A percentile compares a stretch with the other conserved stretches of the same genome.
These are phyloP conservation scores for Aspergillus intermedius DNA, from an alignment of 2,329 filamentous ascomycete genomes.

Conservation along the genomic window DNA sequence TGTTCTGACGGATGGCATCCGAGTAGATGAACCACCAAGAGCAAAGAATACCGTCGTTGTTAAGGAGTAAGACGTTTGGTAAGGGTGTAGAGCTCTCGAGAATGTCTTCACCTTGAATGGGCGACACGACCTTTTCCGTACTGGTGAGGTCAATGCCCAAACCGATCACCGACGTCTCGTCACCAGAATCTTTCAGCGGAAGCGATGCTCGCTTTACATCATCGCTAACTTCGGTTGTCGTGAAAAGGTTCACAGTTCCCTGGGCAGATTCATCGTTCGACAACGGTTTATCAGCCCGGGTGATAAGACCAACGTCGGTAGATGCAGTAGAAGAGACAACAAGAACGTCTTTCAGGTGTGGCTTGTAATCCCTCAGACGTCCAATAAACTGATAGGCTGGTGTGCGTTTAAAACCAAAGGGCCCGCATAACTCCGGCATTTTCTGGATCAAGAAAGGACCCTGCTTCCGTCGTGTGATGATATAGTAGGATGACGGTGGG, in stretches of 20 bases:
- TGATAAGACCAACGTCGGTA: conserved; percentile 71
- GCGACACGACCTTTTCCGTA: conserved; percentile 69
- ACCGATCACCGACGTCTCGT: conserved; percentile 73
- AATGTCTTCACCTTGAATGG: conserved; percentile 71
- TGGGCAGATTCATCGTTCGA: conserved; percentile 54
- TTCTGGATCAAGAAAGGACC: conserved; percentile 65
- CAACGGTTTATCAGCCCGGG: conserved; percentile 63
- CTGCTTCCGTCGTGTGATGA: conserved; percentile 63
- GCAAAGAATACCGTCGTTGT: conserved; percentile 77
- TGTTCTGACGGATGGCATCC: conserved; percentile 70
- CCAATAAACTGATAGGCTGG: conserved; percentile 72
- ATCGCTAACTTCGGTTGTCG: conserved; percentile 52
- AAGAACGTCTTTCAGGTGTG: conserved; percentile 71
- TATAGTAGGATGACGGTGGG: conserved; percentile 66
- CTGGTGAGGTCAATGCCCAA: conserved; percentile 76
- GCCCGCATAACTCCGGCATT: conserved; percentile 65
- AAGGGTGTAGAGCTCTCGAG: conserved; percentile 72
- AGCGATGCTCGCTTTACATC: conserved; percentile 71
- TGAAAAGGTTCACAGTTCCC: conserved; percentile 61
- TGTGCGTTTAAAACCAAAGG: conserved; percentile 58
- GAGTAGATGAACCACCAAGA: conserved; percentile 91
- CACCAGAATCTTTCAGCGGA: conserved; percentile 58
- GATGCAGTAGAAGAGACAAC: conserved; percentile 76
- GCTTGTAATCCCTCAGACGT: conserved; percentile 72
- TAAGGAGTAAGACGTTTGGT: conserved; percentile 77